Evolutionary conservation across 2,329 filamentous ascomycete genomes (phyloP).

Genomic region (Periconia digitata): DNA sequence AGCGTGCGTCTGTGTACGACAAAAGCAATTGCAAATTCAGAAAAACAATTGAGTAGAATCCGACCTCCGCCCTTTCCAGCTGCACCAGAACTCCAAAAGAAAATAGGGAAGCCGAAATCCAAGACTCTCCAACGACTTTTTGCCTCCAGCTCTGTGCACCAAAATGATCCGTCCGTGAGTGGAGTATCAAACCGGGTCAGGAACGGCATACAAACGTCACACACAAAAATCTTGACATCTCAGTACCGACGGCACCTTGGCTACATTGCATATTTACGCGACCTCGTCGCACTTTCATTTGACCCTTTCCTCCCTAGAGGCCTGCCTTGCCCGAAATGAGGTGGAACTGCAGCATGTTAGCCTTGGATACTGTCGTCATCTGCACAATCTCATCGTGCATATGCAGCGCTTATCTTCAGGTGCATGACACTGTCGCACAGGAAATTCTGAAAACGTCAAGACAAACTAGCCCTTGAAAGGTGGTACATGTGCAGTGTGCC

Average conservation of each 20-base stretch:
- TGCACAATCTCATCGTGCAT: neutral
- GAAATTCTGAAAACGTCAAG: too few species aligned
- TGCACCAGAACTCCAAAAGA: neutral
- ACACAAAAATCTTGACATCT: neutral
- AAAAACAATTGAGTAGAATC: too few species aligned
- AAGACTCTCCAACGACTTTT: neutral
- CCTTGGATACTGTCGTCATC: neutral
- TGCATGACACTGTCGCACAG: too few species aligned
- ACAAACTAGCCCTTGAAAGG: too few species aligned
- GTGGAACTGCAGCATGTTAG: neutral
- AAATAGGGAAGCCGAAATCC: neutral
- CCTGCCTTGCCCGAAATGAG: neutral
- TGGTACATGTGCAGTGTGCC: neutral
- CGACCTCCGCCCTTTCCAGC: neutral
- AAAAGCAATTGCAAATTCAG: neutral
- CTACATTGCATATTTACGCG: neutral
- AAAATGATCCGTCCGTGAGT: too few species aligned
- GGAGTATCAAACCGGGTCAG: neutral
- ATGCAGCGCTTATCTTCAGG: neutral
- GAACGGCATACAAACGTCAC: neutral
- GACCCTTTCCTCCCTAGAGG: neutral
- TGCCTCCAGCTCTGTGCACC: too few species aligned
- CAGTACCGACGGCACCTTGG: neutral
- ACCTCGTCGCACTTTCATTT: neutral
- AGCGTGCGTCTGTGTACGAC: neutral